These are phyloP conservation scores for Apiotrichum laibachii DNA, from an alignment of 1,284 basidiomycete species.

Conservation along the genomic window DNA sequence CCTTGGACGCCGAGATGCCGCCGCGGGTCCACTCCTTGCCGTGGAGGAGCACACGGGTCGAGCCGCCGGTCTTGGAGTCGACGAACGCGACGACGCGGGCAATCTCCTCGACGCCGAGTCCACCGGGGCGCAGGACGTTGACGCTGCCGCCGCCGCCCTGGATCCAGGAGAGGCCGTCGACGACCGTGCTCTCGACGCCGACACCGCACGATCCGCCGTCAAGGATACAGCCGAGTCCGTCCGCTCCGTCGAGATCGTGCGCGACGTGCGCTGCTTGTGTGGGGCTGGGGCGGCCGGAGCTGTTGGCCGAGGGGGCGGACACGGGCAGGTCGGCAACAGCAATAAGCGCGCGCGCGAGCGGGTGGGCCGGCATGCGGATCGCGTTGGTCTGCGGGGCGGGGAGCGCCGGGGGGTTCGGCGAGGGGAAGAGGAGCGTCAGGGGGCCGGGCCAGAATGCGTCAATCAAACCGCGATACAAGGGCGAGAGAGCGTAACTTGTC, in stretches of 20 bases:
- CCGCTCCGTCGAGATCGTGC: conserved; percentile 63
- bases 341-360: conserved; percentile 87
- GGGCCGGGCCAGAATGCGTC: conserved; percentile 92
- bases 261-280: conserved; percentile 86
- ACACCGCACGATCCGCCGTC: conserved; percentile 91
- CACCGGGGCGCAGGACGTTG: conserved; percentile 85
- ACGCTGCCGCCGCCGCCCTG: conserved; percentile 63
- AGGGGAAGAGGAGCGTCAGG: conserved; percentile 86
- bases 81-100: conserved; percentile 59
- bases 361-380: conserved; percentile 90
- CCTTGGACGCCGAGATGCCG: background rate
- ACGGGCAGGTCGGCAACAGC: conserved; percentile 70
- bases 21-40: conserved; percentile 29
- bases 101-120: conserved; percentile 86
- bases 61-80: conserved; percentile 35
- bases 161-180: conserved; percentile 69
- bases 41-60: conserved; percentile 35
- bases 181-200: conserved; percentile 92
- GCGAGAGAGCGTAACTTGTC: conserved; percentile 59
- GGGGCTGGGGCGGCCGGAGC: conserved; percentile 89
- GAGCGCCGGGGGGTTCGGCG: conserved; percentile 52
- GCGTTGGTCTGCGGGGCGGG: conserved; percentile 67
- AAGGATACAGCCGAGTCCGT: conserved; percentile 72
- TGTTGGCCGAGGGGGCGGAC: conserved; percentile 94
- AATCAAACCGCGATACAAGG: conserved; percentile 69